These are phyloP conservation scores for Ustilago xerochloae DNA, from an alignment of 1,284 basidiomycete species.

Conservation along the genomic window DNA sequence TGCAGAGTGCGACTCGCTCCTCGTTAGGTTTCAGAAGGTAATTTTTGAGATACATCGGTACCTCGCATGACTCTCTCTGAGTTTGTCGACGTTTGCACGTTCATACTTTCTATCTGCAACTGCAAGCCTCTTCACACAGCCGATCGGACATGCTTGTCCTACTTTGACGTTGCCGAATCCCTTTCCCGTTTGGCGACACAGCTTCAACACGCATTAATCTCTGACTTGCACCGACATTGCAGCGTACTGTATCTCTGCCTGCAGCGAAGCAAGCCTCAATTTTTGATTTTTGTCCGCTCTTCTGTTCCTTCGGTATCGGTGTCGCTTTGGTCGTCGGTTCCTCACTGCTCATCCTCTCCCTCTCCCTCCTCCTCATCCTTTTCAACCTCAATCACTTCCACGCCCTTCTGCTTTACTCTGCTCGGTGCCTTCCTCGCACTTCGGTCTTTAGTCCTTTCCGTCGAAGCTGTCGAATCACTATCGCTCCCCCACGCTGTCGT, in stretches of 20 bases:
- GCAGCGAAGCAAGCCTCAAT: background rate
- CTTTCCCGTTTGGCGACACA: background rate
- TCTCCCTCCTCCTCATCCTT: background rate
- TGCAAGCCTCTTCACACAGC: background rate
- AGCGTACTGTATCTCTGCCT: no score
- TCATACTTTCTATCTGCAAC: background rate
- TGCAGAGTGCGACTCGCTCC: no score
- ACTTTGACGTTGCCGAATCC: background rate
- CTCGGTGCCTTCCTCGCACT: background rate
- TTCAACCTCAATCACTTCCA: background rate
- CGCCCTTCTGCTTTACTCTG: background rate
- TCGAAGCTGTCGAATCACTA: background rate
- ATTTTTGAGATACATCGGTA: no score
- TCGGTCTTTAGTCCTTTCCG: background rate
- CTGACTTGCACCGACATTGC: no score
- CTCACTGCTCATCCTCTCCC: background rate
- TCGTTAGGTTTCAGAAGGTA: no score
- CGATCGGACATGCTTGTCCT: background rate
- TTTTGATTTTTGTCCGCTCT: background rate
- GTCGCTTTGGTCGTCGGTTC: background rate
- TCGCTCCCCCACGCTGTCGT: conserved; percentile 5
- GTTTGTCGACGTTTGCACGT: background rate
- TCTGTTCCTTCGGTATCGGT: background rate
- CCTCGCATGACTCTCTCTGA: background rate
- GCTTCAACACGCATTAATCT: background rate